Conservation (phyloP, 176 grass and related monocot genomes). For the Hordeum vulgare region DNA sequence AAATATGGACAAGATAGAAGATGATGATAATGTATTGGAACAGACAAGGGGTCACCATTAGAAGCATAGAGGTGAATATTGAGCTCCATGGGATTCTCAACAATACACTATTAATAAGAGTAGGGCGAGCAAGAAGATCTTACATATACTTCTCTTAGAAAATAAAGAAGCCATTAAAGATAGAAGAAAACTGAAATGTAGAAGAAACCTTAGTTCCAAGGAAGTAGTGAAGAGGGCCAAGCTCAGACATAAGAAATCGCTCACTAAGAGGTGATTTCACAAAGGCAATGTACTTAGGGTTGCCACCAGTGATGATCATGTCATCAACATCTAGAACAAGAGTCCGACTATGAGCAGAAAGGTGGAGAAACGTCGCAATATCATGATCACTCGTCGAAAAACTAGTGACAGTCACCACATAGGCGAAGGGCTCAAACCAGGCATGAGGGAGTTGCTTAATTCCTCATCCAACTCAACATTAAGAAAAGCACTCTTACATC, state of each 20-base stretch:
- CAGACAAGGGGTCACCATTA: neutral
- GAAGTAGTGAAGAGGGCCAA: neutral
- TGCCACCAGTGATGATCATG: neutral
- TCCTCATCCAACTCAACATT: too few species aligned
- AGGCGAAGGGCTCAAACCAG: neutral
- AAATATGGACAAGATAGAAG: neutral
- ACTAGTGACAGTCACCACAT: neutral
- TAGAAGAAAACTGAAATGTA: neutral
- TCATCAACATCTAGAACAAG: neutral
- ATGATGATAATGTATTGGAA: neutral
- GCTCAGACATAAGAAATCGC: neutral
- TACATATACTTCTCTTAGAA: neutral
- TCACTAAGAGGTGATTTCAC: neutral
- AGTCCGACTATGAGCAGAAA: neutral
- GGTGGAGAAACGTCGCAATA: neutral
- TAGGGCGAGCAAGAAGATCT: neutral
- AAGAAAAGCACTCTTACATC: too few species aligned
- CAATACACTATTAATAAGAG: neutral
- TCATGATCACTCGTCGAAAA: neutral
- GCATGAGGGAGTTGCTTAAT: neutral
- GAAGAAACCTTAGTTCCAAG: neutral
- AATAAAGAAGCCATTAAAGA: neutral
- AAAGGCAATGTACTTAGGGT: neutral
- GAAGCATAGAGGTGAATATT: neutral
- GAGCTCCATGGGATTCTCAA: neutral